phyloP scores from a whole-genome alignment of 2,329 filamentous ascomycete species.

The Golovinomyces cichoracearum region DNA sequence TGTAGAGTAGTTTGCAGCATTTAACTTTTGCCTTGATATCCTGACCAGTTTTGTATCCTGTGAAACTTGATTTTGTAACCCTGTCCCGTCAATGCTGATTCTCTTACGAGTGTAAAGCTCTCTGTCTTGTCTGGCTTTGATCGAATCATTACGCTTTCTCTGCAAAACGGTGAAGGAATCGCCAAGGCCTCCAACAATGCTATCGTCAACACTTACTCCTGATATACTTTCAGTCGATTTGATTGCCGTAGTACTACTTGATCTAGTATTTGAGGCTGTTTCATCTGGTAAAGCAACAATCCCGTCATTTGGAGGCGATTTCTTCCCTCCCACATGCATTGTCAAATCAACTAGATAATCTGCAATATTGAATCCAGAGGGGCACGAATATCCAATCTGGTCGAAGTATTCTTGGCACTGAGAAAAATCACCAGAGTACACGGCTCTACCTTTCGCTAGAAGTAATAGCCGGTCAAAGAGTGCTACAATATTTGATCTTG shows the following conservation, averaged over 20 bases:
- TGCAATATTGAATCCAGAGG: conserved; percentile 92
- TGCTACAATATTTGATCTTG: conserved; percentile 90
- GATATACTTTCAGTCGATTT: conserved; percentile 77
- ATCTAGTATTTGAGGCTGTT: conserved; percentile 42
- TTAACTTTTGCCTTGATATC: conserved; percentile 26
- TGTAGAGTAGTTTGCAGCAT: conserved; percentile 29
- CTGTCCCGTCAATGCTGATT: conserved; percentile 35
- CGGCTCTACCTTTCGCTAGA: conserved; percentile 63
- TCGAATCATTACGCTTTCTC: conserved; percentile 48
- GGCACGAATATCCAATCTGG: conserved; percentile 70
- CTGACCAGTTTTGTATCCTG: conserved; percentile 29
- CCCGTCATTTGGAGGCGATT: conserved; percentile 27
- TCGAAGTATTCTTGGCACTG: conserved; percentile 87
- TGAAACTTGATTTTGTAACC: conserved; percentile 31
- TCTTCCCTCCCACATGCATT: conserved; percentile 59
- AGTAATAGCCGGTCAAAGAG: conserved; percentile 87
- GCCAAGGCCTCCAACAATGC: conserved; percentile 27
- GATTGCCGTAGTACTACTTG: conserved; percentile 65
- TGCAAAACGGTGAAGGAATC: conserved; percentile 39
- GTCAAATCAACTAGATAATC: conserved; percentile 94
- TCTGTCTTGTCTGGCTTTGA: conserved; percentile 65
- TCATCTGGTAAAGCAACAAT: conserved; percentile 34
- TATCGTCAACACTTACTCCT: conserved; percentile 43
- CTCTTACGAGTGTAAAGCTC: conserved; percentile 72
- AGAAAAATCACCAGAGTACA: conserved; percentile 77